phyloP scores from a whole-genome alignment of 352 stramenopile species.

The Peronospora destructor region DNA sequence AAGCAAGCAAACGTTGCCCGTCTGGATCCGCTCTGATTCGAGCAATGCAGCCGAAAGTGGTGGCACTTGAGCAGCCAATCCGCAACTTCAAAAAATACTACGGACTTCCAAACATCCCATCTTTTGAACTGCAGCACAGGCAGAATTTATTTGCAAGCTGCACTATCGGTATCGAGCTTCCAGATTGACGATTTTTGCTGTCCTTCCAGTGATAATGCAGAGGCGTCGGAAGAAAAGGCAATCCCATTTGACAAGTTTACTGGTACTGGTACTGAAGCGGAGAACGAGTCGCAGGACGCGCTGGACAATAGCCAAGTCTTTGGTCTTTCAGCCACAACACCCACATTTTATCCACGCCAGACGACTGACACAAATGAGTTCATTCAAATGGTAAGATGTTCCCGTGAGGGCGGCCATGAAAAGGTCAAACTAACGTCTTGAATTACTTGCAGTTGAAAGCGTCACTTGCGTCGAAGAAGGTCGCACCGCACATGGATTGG shows the following conservation, averaged over 20 bases:
- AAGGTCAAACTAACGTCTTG: slow-evolving; percentile 5
- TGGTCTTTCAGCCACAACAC: slow-evolving; percentile 33
- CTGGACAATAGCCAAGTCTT: slow-evolving; percentile 23
- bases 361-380: slow-evolving; percentile 24
- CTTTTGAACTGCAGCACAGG: slow-evolving; percentile 1
- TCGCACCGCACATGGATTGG: slow-evolving; percentile 70
- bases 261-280: not conserved
- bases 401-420: not conserved
- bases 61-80: not conserved
- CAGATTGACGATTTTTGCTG: slow-evolving; percentile 1
- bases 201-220: slow-evolving; percentile 2
- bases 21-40: not conserved
- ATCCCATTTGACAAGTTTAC: not conserved
- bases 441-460: slow-evolving; percentile 24
- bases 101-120: slow-evolving; percentile 21
- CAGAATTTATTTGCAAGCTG: not conserved
- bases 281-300: slow-evolving; percentile 1
- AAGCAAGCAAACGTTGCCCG: slow-evolving; percentile 20
- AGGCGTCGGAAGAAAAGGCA: slow-evolving; percentile 11
- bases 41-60: not conserved
- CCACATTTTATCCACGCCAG: slow-evolving; percentile 36
- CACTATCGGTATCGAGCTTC: not conserved
- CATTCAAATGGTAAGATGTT: slow-evolving; percentile 27
- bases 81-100: slow-evolving; percentile 31
- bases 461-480: slow-evolving; percentile 32